Percentiles rank a stretch among this genome's conserved stretches.
These are phyloP conservation scores for Boletus vinaceobasis DNA, from an alignment of 768 basidiomycete species.

Conservation along the genomic window DNA sequence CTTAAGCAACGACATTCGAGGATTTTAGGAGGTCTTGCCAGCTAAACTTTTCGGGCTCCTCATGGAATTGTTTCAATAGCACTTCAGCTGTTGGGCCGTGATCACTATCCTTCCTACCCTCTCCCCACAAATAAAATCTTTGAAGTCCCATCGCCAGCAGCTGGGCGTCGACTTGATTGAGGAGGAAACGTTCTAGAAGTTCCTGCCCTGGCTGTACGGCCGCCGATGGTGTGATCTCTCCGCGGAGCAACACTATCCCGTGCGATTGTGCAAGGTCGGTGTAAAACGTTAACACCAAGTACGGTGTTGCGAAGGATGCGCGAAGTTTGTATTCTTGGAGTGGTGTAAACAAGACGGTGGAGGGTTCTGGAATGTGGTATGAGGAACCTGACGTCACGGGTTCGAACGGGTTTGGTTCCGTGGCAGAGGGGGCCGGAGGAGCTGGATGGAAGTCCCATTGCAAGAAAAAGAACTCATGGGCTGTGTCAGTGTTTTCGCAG, in stretches of 20 bases:
- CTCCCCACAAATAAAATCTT: constrained; percentile 76
- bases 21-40: constrained; percentile 77
- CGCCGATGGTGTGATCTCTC: constrained; percentile 76
- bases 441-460: constrained; percentile 87
- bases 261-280: constrained; percentile 82
- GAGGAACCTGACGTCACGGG: constrained; percentile 24
- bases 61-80: constrained; percentile 71
- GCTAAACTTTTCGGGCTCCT: constrained; percentile 71
- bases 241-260: constrained; percentile 79
- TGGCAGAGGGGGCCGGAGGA: constrained; percentile 55
- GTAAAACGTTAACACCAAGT: constrained; percentile 87
- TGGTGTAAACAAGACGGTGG: constrained; percentile 89
- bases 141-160: constrained; percentile 76
- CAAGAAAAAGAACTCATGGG: constrained; percentile 80
- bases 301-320: constrained; percentile 82
- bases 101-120: constrained; percentile 13
- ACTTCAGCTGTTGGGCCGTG: constrained; percentile 27
- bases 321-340: constrained; percentile 90
- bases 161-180: constrained; percentile 83
- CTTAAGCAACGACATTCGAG: constrained; percentile 23
- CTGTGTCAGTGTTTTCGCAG: constrained; percentile 33
- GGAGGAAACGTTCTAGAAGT: constrained; percentile 41
- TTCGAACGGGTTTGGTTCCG: constrained; percentile 43
- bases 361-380: constrained; percentile 45
- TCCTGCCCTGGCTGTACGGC: constrained; percentile 33